phyloP scores from a whole-genome alignment of 805 yeast genomes.

The Lipomyces spencermartinsiae region DNA sequence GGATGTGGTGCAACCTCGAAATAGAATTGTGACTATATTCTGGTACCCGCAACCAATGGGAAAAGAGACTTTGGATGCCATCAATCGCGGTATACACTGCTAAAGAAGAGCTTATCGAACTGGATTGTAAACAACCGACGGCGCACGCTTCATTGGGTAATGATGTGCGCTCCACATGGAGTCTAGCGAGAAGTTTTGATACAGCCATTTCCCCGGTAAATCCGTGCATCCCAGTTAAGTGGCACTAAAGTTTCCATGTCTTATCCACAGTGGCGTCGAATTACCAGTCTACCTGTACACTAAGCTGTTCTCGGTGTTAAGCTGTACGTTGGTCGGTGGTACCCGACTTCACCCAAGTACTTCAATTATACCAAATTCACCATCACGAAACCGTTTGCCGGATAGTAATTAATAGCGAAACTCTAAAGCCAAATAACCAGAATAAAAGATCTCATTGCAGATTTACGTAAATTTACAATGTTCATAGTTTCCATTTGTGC shows the following conservation, averaged over 20 bases:
- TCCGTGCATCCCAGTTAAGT: neutral
- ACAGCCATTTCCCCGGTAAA: neutral
- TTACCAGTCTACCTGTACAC: neutral
- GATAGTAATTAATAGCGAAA: neutral
- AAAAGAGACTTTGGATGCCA: neutral
- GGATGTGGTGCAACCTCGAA: neutral
- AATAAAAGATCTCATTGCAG: neutral
- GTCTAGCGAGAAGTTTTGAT: neutral
- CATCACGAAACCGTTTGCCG: neutral
- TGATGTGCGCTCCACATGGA: constrained; percentile 1
- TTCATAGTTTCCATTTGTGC: neutral
- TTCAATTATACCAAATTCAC: neutral
- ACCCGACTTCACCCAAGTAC: neutral
- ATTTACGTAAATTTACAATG: neutral
- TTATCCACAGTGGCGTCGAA: neutral
- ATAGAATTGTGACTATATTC: neutral
- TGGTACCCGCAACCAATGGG: neutral
- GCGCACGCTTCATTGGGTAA: neutral
- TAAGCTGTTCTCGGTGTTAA: neutral
- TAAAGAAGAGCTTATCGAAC: neutral
- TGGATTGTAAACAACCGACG: neutral
- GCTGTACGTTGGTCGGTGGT: neutral
- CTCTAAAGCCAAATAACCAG: neutral
- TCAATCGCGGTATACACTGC: neutral
- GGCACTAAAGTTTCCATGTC: neutral